These are phyloP conservation scores for Fusarium agapanthi DNA, from an alignment of 2,329 filamentous ascomycete genomes.

Conservation along the genomic window DNA sequence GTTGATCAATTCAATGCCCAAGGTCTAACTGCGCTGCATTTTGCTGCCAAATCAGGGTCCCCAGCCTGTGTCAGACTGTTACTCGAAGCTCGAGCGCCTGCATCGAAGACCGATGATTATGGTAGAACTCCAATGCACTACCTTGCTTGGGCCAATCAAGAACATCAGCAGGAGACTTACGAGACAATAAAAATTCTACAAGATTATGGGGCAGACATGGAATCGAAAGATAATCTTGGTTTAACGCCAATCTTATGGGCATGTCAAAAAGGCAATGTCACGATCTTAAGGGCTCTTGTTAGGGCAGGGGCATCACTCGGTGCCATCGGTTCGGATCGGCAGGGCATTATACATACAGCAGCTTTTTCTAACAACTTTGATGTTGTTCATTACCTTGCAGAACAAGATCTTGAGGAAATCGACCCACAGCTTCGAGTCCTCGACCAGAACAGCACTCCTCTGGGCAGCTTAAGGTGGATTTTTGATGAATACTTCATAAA, in stretches of 20 bases:
- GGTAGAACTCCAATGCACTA: accelerated
- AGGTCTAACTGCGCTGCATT: background rate
- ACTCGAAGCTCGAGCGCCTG: conserved; percentile 12
- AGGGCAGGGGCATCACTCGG: background rate
- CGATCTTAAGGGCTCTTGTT: background rate
- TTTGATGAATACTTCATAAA: accelerated
- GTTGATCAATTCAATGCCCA: accelerated
- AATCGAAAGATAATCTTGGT: accelerated
- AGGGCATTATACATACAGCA: accelerated
- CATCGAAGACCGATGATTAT: accelerated
- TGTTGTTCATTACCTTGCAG: background rate
- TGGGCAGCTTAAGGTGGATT: background rate
- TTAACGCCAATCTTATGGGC: accelerated
- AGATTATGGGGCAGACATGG: background rate
- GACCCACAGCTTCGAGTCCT: background rate
- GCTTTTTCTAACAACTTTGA: accelerated
- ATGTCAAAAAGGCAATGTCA: accelerated
- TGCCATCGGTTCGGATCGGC: accelerated
- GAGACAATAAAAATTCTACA: background rate
- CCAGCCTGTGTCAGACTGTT: background rate
- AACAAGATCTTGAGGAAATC: background rate
- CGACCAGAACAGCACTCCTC: accelerated
- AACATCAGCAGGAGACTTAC: accelerated
- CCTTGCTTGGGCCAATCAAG: accelerated
- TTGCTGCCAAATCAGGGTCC: accelerated